These are phyloP conservation scores for Canavalia gladiata DNA, from an alignment of 306 rosid genomes.

Conservation along the genomic window DNA sequence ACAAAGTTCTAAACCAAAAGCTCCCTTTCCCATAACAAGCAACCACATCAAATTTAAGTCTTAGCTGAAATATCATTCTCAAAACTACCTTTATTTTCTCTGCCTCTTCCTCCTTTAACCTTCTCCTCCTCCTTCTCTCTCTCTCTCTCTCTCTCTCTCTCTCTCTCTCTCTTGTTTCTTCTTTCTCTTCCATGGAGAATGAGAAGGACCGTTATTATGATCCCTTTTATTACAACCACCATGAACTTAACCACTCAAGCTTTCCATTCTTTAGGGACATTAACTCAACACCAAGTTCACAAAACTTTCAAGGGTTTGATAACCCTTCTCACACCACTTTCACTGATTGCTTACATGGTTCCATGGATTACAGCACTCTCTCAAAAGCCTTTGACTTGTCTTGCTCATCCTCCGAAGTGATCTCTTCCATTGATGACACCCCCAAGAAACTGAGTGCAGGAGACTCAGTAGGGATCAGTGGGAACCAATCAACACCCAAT, in stretches of 20 bases:
- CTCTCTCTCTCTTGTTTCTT: not conserved
- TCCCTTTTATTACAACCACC: constrained; percentile 68
- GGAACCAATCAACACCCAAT: constrained; percentile 61
- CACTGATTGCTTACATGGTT: constrained; percentile 75
- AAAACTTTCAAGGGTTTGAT: constrained; percentile 58
- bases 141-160: not conserved
- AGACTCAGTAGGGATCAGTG: constrained; percentile 54
- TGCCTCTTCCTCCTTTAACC: constrained; percentile 34
- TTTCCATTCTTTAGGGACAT: constrained; percentile 55
- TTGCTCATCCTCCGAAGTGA: constrained; percentile 77
- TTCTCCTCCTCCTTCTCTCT: not conserved
- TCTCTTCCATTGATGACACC: constrained; percentile 61
- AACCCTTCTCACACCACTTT: constrained; percentile 66
- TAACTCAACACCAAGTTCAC: constrained; percentile 30
- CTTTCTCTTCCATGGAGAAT: constrained; percentile 63
- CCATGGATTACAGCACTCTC: constrained; percentile 79
- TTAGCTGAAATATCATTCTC: constrained; percentile 58
- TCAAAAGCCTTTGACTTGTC: constrained; percentile 88
- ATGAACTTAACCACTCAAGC: constrained; percentile 54
- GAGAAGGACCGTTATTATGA: constrained; percentile 53
- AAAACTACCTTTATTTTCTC: constrained; percentile 39
- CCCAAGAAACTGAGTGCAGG: constrained; percentile 49
- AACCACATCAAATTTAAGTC: constrained; percentile 52
- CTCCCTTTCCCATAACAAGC: constrained; percentile 60
- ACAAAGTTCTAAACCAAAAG: constrained; percentile 54